Evolutionary conservation across 2,329 filamentous ascomycete genomes (phyloP), one percentile per base, ranked within the genome.

Genomic region (Fusarium sp.): DNA sequence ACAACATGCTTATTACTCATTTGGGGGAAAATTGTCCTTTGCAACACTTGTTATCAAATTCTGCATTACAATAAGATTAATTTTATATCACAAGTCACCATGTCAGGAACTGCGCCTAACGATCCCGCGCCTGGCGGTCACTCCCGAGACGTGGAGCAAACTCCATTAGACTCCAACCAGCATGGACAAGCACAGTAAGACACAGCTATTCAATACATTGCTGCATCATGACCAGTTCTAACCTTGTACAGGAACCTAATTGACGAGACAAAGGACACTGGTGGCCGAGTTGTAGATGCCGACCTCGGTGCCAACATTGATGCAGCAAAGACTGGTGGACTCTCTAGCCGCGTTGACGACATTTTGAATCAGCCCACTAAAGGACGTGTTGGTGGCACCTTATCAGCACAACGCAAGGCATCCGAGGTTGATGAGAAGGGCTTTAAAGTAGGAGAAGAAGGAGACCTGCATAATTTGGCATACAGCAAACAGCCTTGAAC

Each of bases 81-180:
- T 30, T 9, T 30, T 11, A 30, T 8, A 20, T 1, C 15, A 9
- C 14, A 11, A 45, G 6, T 14, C 7, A 20, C n/a, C 1, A 67
- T 68, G 65, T 68, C 65, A 13, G 62, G 65, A 40, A 67, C 62
- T 33, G 65, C 65, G 17, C 65, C 62, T 5, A 66, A 64, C 6
- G 52, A 66, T 26, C 62, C 65, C 8, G 52, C 65, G 4, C 65
- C 61, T 1, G 65, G 65, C 3, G 57, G 65, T 5, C 55, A 66
- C 30, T 50, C 65, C 7, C 32, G 27, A 30, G 33, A 11, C 3
- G 18, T 67, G 13, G 55, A 68, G 13, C 65, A 67, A 32, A 67
- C 45, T 3, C 45, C 56, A 17, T 35, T 58, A 13, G 62, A 67
- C 30, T 42, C 50, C 4, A 45, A 68, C 32, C 62, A 68, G 40